phyloP scores from a whole-genome alignment of 2,329 filamentous ascomycete species.

The Aspergillus hortae region DNA sequence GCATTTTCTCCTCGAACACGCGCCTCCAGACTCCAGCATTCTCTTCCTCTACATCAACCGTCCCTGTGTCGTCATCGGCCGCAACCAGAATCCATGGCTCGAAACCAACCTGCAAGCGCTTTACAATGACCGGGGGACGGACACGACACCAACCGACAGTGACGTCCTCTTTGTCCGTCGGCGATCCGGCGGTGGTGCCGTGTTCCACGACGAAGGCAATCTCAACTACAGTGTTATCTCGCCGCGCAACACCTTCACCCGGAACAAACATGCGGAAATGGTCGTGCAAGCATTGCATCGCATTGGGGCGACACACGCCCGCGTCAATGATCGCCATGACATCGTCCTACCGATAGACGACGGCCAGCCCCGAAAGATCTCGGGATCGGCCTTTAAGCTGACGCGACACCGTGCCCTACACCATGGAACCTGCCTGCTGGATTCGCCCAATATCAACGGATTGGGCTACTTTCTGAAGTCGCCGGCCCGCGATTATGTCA shows the following conservation, averaged over 20 bases:
- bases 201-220: slow-evolving; percentile 92
- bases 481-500: slow-evolving; percentile 73
- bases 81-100: slow-evolving; percentile 97
- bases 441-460: slow-evolving; percentile 67
- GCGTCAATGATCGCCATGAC: slow-evolving; percentile 88
- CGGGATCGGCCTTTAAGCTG: slow-evolving; percentile 92
- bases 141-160: slow-evolving; percentile 17
- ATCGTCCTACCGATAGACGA: slow-evolving; percentile 68
- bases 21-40: slow-evolving; percentile 67
- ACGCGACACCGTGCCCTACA: slow-evolving; percentile 78
- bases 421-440: slow-evolving; percentile 85
- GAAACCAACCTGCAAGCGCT: slow-evolving; percentile 75
- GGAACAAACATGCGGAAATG: slow-evolving; percentile 88
- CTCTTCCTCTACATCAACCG: slow-evolving; percentile 86
- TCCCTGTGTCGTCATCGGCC: slow-evolving; percentile 84
- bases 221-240: slow-evolving; percentile 93
- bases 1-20: slow-evolving; percentile 77
- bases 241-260: slow-evolving; percentile 70
- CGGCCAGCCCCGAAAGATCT: slow-evolving; percentile 67
- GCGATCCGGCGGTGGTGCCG: slow-evolving; percentile 83
- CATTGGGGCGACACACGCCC: slow-evolving; percentile 49
- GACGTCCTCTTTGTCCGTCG: slow-evolving; percentile 69
- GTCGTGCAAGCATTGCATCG: slow-evolving; percentile 73
- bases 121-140: slow-evolving; percentile 32
- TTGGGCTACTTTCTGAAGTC: slow-evolving; percentile 71